These are phyloP conservation scores for Lactarius sp. DNA, from an alignment of 768 basidiomycete genomes.

Conservation along the genomic window DNA sequence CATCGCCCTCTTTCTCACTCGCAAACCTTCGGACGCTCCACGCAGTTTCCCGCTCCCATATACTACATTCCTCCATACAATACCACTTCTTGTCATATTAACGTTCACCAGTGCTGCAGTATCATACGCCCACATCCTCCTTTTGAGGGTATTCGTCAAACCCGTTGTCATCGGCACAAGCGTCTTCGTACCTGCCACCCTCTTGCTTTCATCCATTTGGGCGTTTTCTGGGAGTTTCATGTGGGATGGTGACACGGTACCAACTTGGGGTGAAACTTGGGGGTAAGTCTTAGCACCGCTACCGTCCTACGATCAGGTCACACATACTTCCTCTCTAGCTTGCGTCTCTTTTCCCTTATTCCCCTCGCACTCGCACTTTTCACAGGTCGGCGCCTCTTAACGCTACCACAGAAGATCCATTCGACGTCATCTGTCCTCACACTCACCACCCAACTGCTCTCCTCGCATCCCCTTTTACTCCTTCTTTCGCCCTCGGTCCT, in stretches of 20 bases:
- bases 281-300: slow-evolving; percentile 48
- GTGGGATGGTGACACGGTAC: slow-evolving; percentile 48
- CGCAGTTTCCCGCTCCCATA: slow-evolving; percentile 58
- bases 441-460: slow-evolving; percentile 64
- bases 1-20: slow-evolving; percentile 57
- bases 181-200: slow-evolving; percentile 66
- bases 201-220: slow-evolving; percentile 73
- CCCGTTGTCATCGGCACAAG: slow-evolving; percentile 79
- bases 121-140: slow-evolving; percentile 69
- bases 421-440: slow-evolving; percentile 52
- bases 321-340: slow-evolving; percentile 35
- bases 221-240: slow-evolving; percentile 78
- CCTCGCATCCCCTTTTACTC: slow-evolving; percentile 69
- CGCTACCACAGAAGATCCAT: slow-evolving; percentile 68
- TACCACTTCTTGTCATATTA: slow-evolving; percentile 70
- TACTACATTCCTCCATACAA: slow-evolving; percentile 67
- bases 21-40: slow-evolving; percentile 35
- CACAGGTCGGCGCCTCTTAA: slow-evolving; percentile 64
- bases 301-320: background rate
- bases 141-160: slow-evolving; percentile 75
- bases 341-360: slow-evolving; percentile 73
- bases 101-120: slow-evolving; percentile 64
- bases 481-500: slow-evolving; percentile 71
- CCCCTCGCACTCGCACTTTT: slow-evolving; percentile 65
- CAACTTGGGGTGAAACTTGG: slow-evolving; percentile 78